Percentiles rank a stretch among this genome's conserved stretches.
Conservation (phyloP, 2,329 filamentous ascomycete genomes). For the Ophiostoma triangulosporum region DNA sequence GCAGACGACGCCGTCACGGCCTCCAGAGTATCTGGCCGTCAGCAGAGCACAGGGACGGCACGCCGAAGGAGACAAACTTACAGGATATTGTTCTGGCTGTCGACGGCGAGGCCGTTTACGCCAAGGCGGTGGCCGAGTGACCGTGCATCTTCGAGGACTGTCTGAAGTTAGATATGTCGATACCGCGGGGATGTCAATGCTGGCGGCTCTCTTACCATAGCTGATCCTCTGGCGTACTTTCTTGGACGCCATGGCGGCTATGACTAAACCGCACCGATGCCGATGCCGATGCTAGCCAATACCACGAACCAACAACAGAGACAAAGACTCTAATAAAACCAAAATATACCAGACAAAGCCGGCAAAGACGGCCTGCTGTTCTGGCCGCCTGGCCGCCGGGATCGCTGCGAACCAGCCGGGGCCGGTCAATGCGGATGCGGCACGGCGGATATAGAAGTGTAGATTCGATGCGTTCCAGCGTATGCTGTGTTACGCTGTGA, state of each 20-base stretch:
- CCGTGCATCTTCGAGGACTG: conserved; percentile 47
- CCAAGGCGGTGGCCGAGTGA: conserved; percentile 78
- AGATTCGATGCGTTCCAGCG: not conserved
- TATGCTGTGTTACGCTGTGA: not conserved
- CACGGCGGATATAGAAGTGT: not conserved
- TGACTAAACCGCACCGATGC: no score
- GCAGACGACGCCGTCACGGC: conserved; percentile 88
- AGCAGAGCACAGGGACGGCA: not conserved
- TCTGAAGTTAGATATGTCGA: not conserved
- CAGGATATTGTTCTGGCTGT: conserved; percentile 72
- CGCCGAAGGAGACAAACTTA: conserved; percentile 31
- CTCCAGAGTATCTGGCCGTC: conserved; percentile 69
- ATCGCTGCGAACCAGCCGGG: not conserved
- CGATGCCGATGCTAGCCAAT: no score
- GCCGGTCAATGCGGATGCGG: not conserved
- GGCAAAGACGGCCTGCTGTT: not conserved
- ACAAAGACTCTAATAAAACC: not conserved
- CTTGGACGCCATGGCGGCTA: conserved; percentile 43
- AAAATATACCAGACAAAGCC: not conserved
- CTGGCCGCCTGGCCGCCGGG: conserved; percentile 6
- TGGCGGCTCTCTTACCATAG: conserved; percentile 38
- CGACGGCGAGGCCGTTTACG: conserved; percentile 86
- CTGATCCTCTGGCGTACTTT: conserved; percentile 54
- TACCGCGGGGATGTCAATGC: not conserved
- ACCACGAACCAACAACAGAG: not conserved